These are phyloP conservation scores for Bauhinia variegata DNA, from an alignment of 306 rosid species.

Conservation along the genomic window DNA sequence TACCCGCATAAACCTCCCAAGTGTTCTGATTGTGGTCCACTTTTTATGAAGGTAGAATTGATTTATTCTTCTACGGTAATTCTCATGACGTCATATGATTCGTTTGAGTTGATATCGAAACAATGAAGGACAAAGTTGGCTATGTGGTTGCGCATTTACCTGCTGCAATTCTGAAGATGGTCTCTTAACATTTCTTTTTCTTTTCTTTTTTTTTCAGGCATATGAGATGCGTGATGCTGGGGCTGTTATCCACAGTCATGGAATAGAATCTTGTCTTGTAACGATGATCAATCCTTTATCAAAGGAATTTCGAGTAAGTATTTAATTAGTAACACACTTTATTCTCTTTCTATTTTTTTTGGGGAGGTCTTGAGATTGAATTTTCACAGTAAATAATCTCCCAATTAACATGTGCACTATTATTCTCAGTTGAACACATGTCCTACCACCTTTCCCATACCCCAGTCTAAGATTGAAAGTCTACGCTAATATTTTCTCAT, in stretches of 20 bases:
- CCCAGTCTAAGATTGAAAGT: too few species aligned
- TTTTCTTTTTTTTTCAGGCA: slow-evolving; percentile 58
- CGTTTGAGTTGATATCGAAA: neutral
- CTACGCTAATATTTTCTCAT: too few species aligned
- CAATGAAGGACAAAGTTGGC: neutral
- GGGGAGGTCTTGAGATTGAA: slow-evolving; percentile 26
- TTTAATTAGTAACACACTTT: neutral
- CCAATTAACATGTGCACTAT: too few species aligned
- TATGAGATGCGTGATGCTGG: slow-evolving; percentile 83
- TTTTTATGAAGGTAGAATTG: slow-evolving; percentile 74
- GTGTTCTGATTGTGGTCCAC: slow-evolving; percentile 88
- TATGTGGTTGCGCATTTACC: too few species aligned
- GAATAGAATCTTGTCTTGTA: slow-evolving; percentile 86
- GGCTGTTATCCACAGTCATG: slow-evolving; percentile 91
- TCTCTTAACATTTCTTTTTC: too few species aligned
- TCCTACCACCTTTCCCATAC: too few species aligned
- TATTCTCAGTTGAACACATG: too few species aligned
- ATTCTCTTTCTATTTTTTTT: neutral
- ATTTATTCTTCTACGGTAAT: slow-evolving; percentile 10
- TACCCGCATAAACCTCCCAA: slow-evolving; percentile 93
- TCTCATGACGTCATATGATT: neutral
- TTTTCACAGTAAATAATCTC: too few species aligned
- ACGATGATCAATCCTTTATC: slow-evolving; percentile 86
- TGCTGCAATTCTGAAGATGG: too few species aligned
- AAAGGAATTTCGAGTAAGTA: slow-evolving; percentile 91